A percentile compares a stretch with the other conserved stretches of the same genome.
Conservation (phyloP, 2,329 filamentous ascomycete species). For the Plectosphaerella sp. region DNA sequence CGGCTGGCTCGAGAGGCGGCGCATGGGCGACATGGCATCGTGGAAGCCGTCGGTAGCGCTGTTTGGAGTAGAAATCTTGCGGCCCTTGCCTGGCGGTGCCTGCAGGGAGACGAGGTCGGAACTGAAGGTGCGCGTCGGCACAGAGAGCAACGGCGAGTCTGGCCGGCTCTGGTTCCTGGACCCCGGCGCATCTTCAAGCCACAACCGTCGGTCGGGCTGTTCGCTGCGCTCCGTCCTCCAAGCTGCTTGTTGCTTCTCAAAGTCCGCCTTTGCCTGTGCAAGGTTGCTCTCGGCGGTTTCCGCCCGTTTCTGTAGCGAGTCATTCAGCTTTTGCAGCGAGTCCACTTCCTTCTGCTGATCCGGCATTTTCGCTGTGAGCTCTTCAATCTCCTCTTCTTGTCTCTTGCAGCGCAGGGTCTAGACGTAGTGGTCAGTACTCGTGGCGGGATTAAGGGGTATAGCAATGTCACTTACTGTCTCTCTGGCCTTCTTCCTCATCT, state of each 20-base stretch:
- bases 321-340: constrained; percentile 53
- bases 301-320: constrained; percentile 59
- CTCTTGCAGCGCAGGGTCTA: constrained; percentile 61
- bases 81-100: constrained; percentile 23
- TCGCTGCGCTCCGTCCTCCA: constrained; percentile 35
- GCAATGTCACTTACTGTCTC: constrained; percentile 62
- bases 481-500: constrained; percentile 83
- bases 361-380: constrained; percentile 58
- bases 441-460: not conserved
- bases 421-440: constrained; percentile 16
- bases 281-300: constrained; percentile 64
- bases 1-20: constrained; percentile 48
- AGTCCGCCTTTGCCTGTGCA: constrained; percentile 44
- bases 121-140: constrained; percentile 46
- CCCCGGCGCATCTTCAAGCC: constrained; percentile 44
- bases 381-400: constrained; percentile 80
- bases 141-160: constrained; percentile 48
- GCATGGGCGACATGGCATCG: constrained; percentile 33
- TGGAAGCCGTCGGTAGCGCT: constrained; percentile 38
- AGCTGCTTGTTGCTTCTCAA: constrained; percentile 44
- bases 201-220: constrained; percentile 36
- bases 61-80: constrained; percentile 45
- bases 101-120: constrained; percentile 41
- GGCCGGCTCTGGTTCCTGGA: constrained; percentile 46
- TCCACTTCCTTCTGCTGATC: constrained; percentile 60